Base-by-base conservation (phyloP, 2,329 filamentous ascomycete genomes). In the Cercospora zeae-maydis region DNA sequence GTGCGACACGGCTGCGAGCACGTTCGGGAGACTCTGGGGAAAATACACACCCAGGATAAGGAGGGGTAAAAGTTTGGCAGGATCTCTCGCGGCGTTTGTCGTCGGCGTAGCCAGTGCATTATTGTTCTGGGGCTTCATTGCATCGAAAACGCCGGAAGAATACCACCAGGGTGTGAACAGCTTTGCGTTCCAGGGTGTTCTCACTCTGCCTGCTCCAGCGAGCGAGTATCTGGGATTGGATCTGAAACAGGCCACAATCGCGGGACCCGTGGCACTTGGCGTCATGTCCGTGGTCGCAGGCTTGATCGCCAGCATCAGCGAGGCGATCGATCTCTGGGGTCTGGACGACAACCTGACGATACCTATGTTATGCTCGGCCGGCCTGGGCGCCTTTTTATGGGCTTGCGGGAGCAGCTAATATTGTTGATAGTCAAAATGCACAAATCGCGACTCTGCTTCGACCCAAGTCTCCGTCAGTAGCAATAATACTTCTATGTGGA, bases 311-410 rank as follows among this genome's bases (percentile, higher is more conserved):
- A 91, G 92, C 61, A 87, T 88, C 49, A 97, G 92, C 73, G 95
- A 99, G 78, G 89, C 93, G 14, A 83, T 96, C 51, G 92, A 99
- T 78, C 73, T 98, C 0, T 97, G 92, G 75, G 91, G 92, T 53
- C 93, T 92, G 90, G 95, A 99, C 73, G 95, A 99, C 78, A 99
- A 99, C 77, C 81, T 99, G 71, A 98, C 93, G 55, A 99, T 99
- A 76, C 95, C 95, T 1, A 87, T 96, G 27, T 82, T 99, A 55
- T 96, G 92, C 74, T 92, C 93, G 24, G 78, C 92, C 51, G 93
- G 93, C 6, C 87, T 99, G 65, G 96, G 91, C 88, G 90, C 89
- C 0, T 97, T 99, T 76, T 82, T 98, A 71, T 96, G 90, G 79
- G 76, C 92, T 54, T 97, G 97, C 82, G 88, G 67, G 21, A 59